These are phyloP conservation scores for Aspergillus candidus DNA, from an alignment of 2,329 filamentous ascomycete species.

Conservation along the genomic window DNA sequence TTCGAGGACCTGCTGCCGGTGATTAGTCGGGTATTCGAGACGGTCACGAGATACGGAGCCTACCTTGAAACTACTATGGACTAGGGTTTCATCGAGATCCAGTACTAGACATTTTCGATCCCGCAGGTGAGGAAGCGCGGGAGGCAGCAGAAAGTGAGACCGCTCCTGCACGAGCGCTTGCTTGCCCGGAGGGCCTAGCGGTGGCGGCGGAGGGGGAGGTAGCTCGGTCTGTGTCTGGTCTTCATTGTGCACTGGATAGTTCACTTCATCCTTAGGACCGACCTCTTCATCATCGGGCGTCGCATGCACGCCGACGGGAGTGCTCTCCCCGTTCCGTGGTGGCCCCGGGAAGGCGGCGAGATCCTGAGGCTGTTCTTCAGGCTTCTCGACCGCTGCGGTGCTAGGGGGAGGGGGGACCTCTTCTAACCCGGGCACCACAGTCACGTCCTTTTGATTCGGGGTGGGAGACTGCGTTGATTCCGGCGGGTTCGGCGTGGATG, in stretches of 20 bases:
- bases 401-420: slow-evolving; percentile 6
- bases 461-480: slow-evolving; percentile 9
- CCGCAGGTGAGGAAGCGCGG: slow-evolving; percentile 69
- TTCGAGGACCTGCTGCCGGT: slow-evolving; percentile 69
- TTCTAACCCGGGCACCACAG: background rate
- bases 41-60: slow-evolving; percentile 13
- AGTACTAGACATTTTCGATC: slow-evolving; percentile 91
- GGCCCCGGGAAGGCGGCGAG: slow-evolving; percentile 5
- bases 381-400: slow-evolving; percentile 14
- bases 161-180: slow-evolving; percentile 27
- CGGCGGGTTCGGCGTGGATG: slow-evolving; percentile 12
- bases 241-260: slow-evolving; percentile 35
- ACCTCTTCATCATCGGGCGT: slow-evolving; percentile 44
- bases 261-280: slow-evolving; percentile 41
- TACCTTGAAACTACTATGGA: slow-evolving; percentile 99
- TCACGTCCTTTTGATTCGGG: slow-evolving; percentile 14
- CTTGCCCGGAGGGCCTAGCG: slow-evolving; percentile 35
- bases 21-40: background rate
- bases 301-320: slow-evolving; percentile 47
- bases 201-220: slow-evolving; percentile 54
- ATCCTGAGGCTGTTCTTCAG: slow-evolving; percentile 16
- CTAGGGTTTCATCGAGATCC: slow-evolving; percentile 91
- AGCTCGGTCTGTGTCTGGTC: slow-evolving; percentile 44
- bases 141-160: slow-evolving; percentile 69
- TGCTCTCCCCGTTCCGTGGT: slow-evolving; percentile 15